phyloP scores from a whole-genome alignment of 2,329 filamentous ascomycete genomes.

The Endothia cerciana region DNA sequence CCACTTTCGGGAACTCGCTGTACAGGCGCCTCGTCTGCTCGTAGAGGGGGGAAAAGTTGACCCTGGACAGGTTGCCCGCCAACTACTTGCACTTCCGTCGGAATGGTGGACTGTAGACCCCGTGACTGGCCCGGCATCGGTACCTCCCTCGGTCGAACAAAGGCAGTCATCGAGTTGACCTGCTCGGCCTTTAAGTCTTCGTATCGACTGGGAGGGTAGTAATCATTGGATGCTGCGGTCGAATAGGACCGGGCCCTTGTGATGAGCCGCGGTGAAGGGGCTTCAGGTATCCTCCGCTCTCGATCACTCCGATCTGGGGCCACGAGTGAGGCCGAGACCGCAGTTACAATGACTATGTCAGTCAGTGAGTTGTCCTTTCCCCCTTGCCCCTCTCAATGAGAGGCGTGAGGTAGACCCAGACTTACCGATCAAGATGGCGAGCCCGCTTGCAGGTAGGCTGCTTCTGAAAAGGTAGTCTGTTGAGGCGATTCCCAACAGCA shows the following conservation, averaged over 20 bases:
- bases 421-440: conserved; percentile 54
- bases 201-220: conserved; percentile 50
- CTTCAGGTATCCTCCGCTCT: conserved; percentile 42
- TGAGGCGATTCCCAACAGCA: conserved; percentile 52
- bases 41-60: conserved; percentile 48
- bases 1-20: conserved; percentile 22
- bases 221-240: conserved; percentile 45
- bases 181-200: conserved; percentile 53
- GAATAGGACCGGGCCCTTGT: conserved; percentile 45
- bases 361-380: conserved; percentile 3
- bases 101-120: conserved; percentile 43
- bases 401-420: conserved; percentile 16
- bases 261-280: conserved; percentile 44
- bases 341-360: conserved; percentile 43
- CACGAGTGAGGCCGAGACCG: conserved; percentile 43
- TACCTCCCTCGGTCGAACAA: conserved; percentile 40
- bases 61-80: conserved; percentile 46
- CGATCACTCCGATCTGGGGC: conserved; percentile 34
- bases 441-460: conserved; percentile 54
- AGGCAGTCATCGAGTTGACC: conserved; percentile 42
- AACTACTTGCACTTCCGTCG: conserved; percentile 41
- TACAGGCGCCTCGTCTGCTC: conserved; percentile 35
- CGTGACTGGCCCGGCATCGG: conserved; percentile 32
- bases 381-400: background rate
- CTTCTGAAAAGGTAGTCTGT: conserved; percentile 51